These are phyloP conservation scores for Huntiella moniliformis DNA, from an alignment of 2,329 filamentous ascomycete genomes.

Conservation along the genomic window DNA sequence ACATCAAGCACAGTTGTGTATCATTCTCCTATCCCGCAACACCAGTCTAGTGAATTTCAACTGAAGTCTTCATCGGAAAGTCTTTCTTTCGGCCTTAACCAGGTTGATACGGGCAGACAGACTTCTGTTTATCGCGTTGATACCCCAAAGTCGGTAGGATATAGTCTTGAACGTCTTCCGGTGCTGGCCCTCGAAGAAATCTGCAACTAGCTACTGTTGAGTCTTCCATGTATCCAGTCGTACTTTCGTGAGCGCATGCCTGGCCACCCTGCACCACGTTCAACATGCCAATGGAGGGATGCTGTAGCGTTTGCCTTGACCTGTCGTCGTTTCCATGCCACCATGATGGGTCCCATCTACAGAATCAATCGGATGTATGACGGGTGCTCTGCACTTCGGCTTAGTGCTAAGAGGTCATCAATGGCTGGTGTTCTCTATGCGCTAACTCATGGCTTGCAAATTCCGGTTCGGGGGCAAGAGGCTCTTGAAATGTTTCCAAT, in stretches of 20 bases:
- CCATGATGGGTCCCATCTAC: conserved; percentile 6
- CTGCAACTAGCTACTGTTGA: background rate
- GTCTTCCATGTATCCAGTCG: background rate
- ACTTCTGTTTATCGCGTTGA: too few species aligned
- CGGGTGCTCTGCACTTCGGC: conserved; percentile 6
- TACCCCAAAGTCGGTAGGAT: too few species aligned
- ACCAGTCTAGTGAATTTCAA: too few species aligned
- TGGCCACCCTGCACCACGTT: background rate
- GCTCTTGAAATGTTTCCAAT: conserved; percentile 4
- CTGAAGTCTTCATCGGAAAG: too few species aligned
- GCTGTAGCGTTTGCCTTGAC: conserved; percentile 6
- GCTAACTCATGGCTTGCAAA: background rate
- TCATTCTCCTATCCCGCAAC: too few species aligned
- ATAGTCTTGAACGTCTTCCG: background rate
- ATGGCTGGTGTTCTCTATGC: conserved; percentile 1
- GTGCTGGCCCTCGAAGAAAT: background rate
- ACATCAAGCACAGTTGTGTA: too few species aligned
- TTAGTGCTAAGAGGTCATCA: conserved; percentile 5
- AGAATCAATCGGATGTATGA: conserved; percentile 5
- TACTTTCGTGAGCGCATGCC: background rate
- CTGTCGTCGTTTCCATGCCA: conserved; percentile 1
- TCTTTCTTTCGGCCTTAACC: too few species aligned
- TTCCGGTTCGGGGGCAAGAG: background rate
- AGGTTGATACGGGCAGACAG: too few species aligned
- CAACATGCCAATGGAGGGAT: background rate